These are phyloP conservation scores for Capillidium rhysosporum DNA, from an alignment of 371 early-diverging fungal species.

Conservation along the genomic window DNA sequence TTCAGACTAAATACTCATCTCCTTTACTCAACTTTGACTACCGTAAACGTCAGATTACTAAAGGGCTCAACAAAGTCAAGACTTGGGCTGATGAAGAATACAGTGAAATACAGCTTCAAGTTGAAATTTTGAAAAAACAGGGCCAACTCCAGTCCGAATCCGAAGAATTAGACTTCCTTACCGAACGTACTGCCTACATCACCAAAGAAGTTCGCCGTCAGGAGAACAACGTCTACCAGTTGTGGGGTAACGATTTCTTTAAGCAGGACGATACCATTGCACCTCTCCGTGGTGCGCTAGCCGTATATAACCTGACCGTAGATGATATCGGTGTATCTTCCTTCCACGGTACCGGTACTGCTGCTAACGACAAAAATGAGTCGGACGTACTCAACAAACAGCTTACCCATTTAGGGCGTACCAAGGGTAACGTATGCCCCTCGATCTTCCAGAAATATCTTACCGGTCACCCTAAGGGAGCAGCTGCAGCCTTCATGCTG, in stretches of 20 bases:
- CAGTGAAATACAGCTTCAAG: conserved; percentile 45
- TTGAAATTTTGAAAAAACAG: conserved; percentile 38
- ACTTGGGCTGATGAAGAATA: conserved; percentile 73
- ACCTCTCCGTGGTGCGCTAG: conserved; percentile 81
- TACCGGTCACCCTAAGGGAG: conserved; percentile 93
- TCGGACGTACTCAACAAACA: conserved; percentile 75
- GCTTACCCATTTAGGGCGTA: conserved; percentile 73
- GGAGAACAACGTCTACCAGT: conserved; percentile 59
- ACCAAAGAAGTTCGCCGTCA: conserved; percentile 67
- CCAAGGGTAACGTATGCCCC: conserved; percentile 63
- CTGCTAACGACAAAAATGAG: conserved; percentile 94
- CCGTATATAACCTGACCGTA: conserved; percentile 72
- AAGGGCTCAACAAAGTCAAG: conserved; percentile 64
- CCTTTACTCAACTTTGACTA: conserved; percentile 78
- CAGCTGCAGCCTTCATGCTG: conserved; percentile 96
- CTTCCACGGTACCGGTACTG: conserved; percentile 94
- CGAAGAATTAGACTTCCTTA: conserved; percentile 28
- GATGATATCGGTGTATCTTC: conserved; percentile 93
- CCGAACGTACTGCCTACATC: conserved; percentile 60
- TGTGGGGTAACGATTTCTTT: conserved; percentile 81
- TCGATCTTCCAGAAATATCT: conserved; percentile 86
- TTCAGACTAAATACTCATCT: conserved; percentile 27
- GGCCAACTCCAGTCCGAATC: conserved; percentile 40
- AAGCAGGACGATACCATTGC: conserved; percentile 62
- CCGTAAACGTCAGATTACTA: conserved; percentile 65